Evolutionary conservation across 345 rosid genomes (phyloP), one percentile per base, ranked within the genome.

Genomic region (Theobroma cacao): DNA sequence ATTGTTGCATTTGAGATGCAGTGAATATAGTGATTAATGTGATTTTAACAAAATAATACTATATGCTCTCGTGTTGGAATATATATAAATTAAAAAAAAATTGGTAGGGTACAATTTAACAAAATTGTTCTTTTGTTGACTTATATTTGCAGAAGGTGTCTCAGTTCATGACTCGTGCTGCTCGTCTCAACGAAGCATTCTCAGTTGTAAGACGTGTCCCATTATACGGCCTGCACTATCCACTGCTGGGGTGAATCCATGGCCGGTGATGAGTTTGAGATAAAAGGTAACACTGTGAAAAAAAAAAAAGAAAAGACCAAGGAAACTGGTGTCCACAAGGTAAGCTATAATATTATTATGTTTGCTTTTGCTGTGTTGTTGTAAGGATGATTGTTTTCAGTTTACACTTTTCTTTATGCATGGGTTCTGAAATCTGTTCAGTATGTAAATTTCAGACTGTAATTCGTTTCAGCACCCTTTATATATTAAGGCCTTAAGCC

Each of bases 131-230:
- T 34, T 34, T 41, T 36, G 64, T n/a, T 65, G 28, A 40, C 47
- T 40, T 63, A n/a, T 60, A 48, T 76, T 22, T 81, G 86, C 94
- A 90, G 97, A 92, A 90, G 94, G 91, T 88, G 33, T 88, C 97
- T 43, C 94, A 84, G 85, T 86, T 87, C 78, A 91, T 62, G 77
- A 92, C 86, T 72, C 97, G 90, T 17, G 89, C 91, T 20, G 91
- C 94, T 60, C 93, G 92, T 68, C 92, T 93, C 53, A 92, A 94
- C 5, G 97, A 96, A 80, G 98, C 99, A 0, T 94, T 94, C 78
- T 92, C 97, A 3, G 92, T 88, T 60, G 93, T 88, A 85, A 89
- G 86, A 83, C 89, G 97, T 48, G 93, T 92, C 74, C 98, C 2
- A 84, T 91, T 15, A 86, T 87, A 34, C 86, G 97, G 34, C 97